Conservation (phyloP, 2,329 filamentous ascomycete genomes). For the Colletotrichum musae region DNA sequence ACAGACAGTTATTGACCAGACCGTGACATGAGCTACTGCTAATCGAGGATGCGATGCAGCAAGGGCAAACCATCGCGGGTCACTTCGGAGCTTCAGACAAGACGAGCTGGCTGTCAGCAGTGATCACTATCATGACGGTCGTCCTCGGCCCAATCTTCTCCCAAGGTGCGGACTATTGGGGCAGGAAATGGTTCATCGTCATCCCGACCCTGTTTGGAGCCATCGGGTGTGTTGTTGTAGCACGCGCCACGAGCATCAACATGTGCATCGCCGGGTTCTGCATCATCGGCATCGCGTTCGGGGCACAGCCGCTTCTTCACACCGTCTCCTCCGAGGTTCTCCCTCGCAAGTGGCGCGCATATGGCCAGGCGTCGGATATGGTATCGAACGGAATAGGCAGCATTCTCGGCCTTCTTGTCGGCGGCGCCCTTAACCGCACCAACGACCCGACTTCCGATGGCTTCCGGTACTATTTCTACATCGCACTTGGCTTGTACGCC, state of each 20-base stretch:
- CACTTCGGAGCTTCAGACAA: constrained; percentile 45
- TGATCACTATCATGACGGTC: constrained; percentile 51
- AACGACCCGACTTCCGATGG: constrained; percentile 50
- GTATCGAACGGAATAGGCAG: constrained; percentile 50
- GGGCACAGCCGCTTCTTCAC: constrained; percentile 56
- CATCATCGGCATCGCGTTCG: constrained; percentile 53
- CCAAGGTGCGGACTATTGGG: constrained; percentile 59
- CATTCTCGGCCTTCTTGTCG: constrained; percentile 57
- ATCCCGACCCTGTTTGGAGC: constrained; percentile 51
- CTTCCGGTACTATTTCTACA: constrained; percentile 55
- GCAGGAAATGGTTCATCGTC: constrained; percentile 58
- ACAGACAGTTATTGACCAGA: background rate
- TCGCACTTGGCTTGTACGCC: constrained; percentile 49
- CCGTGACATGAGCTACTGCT: background rate
- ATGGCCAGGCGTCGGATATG: constrained; percentile 52
- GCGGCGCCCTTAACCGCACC: constrained; percentile 51
- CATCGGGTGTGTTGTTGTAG: constrained; percentile 53
- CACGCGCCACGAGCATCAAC: constrained; percentile 51
- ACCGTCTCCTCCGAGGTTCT: constrained; percentile 57
- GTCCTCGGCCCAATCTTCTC: constrained; percentile 50
- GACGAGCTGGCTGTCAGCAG: constrained; percentile 52
- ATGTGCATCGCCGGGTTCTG: constrained; percentile 55
- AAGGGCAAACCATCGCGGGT: constrained; percentile 50
- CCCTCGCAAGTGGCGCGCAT: constrained; percentile 45
- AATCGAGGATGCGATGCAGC: constrained; percentile 43